Conservation (phyloP, 345 rosid genomes). For the Raphanus raphanistrum region DNA sequence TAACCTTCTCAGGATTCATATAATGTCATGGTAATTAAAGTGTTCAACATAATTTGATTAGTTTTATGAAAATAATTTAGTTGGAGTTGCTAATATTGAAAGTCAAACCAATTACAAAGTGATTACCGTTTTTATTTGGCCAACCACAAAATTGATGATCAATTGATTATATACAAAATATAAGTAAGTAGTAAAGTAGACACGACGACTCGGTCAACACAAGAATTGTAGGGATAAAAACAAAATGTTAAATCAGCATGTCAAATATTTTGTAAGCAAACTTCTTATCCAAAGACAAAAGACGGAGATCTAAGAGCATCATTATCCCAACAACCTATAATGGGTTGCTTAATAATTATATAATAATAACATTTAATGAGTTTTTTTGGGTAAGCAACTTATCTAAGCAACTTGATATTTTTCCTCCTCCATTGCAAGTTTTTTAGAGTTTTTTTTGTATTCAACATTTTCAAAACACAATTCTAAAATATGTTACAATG, state of each 20-base stretch:
- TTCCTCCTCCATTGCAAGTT: too few species aligned
- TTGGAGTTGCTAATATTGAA: slow-evolving; percentile 13
- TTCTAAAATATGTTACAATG: not conserved
- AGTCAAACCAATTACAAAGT: slow-evolving; percentile 4
- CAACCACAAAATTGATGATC: not conserved
- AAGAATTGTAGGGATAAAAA: not conserved
- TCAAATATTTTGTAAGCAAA: slow-evolving; percentile 14
- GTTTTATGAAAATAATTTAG: not conserved
- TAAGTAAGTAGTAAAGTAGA: not conserved
- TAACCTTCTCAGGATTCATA: not conserved
- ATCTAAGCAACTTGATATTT: too few species aligned
- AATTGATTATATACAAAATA: not conserved
- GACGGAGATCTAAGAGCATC: not conserved
- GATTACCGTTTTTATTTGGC: not conserved
- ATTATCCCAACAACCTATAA: too few species aligned
- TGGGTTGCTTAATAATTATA: too few species aligned
- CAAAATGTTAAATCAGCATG: slow-evolving; percentile 1
- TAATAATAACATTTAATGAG: too few species aligned
- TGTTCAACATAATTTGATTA: slow-evolving; percentile 14
- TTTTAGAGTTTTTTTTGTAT: not conserved
- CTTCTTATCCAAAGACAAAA: slow-evolving; percentile 36
- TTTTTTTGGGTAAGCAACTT: too few species aligned
- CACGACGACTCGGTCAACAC: not conserved
- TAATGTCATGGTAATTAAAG: not conserved
- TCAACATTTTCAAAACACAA: slow-evolving; percentile 1